These are phyloP conservation scores for Neoarthrinium moseri DNA, from an alignment of 2,329 filamentous ascomycete species.

Conservation along the genomic window DNA sequence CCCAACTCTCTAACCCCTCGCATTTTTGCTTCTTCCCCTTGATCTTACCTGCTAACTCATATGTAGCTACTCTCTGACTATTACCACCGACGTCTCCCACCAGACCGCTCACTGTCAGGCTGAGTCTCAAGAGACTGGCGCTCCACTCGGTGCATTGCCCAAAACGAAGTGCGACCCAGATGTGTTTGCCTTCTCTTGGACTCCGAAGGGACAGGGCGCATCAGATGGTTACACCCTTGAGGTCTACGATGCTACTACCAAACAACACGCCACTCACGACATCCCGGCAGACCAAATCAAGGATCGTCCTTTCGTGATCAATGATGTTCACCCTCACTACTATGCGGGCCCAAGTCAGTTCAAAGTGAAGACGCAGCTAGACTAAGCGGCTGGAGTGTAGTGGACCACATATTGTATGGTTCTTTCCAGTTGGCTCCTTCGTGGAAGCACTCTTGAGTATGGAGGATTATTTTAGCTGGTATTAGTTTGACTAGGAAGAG, in stretches of 20 bases:
- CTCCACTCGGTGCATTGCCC: neutral
- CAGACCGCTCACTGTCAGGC: conserved; percentile 1
- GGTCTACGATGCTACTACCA: neutral
- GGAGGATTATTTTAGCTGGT: too few species aligned
- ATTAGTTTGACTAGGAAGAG: too few species aligned
- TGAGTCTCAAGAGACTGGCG: neutral
- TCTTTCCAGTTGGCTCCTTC: too few species aligned
- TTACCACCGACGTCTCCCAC: neutral
- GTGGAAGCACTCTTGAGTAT: too few species aligned
- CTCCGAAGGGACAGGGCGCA: neutral
- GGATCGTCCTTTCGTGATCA: neutral
- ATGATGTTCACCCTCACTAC: neutral
- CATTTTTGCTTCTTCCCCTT: too few species aligned
- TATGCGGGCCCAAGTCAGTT: neutral
- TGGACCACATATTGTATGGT: too few species aligned
- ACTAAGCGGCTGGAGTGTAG: neutral
- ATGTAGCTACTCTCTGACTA: neutral
- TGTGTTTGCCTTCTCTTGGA: conserved; percentile 1
- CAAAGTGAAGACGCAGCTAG: neutral
- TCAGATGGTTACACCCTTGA: neutral
- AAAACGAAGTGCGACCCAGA: neutral
- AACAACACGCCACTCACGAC: neutral
- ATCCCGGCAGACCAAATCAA: neutral
- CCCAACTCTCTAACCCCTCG: neutral
- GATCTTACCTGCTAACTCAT: neutral